phyloP scores from a whole-genome alignment of 2,329 filamentous ascomycete species.

The Ambrosiella xylebori region DNA sequence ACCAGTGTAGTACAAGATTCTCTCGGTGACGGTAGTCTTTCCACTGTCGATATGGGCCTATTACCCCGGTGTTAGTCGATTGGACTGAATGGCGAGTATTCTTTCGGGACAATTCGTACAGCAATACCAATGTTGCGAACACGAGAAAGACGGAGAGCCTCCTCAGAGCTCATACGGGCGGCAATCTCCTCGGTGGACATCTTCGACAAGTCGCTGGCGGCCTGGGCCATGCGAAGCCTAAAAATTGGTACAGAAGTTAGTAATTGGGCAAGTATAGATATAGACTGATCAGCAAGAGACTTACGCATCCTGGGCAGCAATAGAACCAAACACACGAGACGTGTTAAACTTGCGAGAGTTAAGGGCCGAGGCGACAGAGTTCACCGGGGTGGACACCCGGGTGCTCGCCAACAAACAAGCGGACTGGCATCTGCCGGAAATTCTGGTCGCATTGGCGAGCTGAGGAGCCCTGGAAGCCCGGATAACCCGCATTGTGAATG shows the following conservation, averaged over 20 bases:
- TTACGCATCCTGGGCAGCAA: constrained; percentile 27
- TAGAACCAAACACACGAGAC: constrained; percentile 14
- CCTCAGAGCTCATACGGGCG: constrained; percentile 62
- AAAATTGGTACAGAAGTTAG: background rate
- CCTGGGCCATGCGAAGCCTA: constrained; percentile 30
- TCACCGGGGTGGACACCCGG: constrained; percentile 3
- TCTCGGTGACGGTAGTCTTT: constrained; percentile 92
- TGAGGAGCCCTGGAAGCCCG: constrained; percentile 9
- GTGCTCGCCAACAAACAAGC: constrained; percentile 3
- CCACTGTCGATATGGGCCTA: constrained; percentile 96
- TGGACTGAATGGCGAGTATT: background rate
- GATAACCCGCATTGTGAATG: constrained; percentile 12
- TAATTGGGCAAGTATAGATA: background rate
- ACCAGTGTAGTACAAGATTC: constrained; percentile 94
- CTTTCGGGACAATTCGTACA: constrained; percentile 31
- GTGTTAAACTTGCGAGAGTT: constrained; percentile 10
- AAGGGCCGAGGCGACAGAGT: background rate
- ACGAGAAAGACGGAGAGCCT: constrained; percentile 58
- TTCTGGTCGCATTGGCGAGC: constrained; percentile 2
- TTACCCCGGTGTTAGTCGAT: constrained; percentile 2
- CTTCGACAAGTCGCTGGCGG: constrained; percentile 32
- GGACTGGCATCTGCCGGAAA: constrained; percentile 6
- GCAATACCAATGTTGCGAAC: constrained; percentile 98
- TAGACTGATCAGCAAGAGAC: constrained; percentile 12
- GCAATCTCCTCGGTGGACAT: constrained; percentile 46